Evolutionary conservation across 2,329 filamentous ascomycete genomes (phyloP), one percentile per base, ranked within the genome.

Genomic region (Tolypocladium paradoxum): DNA sequence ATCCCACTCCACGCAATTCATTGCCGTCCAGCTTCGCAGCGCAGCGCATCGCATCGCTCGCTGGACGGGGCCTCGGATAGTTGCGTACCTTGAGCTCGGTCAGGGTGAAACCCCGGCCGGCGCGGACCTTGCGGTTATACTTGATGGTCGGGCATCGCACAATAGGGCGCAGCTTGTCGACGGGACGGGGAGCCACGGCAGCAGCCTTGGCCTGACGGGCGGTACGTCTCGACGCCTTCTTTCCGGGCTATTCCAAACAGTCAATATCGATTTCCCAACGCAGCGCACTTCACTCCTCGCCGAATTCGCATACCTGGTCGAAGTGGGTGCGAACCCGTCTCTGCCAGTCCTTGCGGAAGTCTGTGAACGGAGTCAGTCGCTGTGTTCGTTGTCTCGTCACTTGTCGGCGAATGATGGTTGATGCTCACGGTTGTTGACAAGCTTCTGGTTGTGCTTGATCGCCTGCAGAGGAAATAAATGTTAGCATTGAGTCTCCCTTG

Each of bases 331-430:
- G 89, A 73, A 99, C 93, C 80, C 91, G 89, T 81, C 90, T 89
- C 79, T 97, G 91, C 93, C 93, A 99, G 84, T 99, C 91, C 90
- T 96, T 96, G 81, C 90, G 91, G 89, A 96, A 96, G 76, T 96
- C 88, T 93, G 70, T 64, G 53, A 53, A 50, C 58, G 60, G 29
- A 56, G 66, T 75, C 67, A 76, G 76, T 72, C 65, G 65, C 65
- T 58, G 53, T 56, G 54, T 62, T 57, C 54, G 59, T 62, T 58
- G 63, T 65, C 62, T 63, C 52, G 61, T 49, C 57, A 38, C 49
- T 50, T 37, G 37, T 46, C 40, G 50, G 54, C 40, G 48, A 53
- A 62, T 56, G 60, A 57, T 56, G 57, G 53, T 60, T 62, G 59
- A 58, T 67, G 70, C 86, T 81, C 79, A 90, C 87, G 91, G 85